Conservation (phyloP, 495 filamentous ascomycete genomes). For the Staphylotrichum longicolle region DNA sequence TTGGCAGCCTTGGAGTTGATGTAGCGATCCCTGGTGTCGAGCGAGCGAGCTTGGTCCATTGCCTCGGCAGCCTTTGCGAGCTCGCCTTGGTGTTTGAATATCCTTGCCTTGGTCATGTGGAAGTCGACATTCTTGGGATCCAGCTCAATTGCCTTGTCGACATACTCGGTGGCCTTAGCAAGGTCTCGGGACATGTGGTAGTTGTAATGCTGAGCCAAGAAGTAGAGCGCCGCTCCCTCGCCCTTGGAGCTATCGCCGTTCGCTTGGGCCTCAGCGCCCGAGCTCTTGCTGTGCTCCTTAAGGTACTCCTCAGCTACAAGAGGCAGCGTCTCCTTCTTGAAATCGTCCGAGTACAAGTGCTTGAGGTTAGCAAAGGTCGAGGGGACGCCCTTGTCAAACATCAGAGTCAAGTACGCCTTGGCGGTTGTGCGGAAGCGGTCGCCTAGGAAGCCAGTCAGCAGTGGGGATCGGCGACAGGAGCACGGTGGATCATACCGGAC, state of each 20-base stretch:
- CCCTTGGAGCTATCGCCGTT: constrained; percentile 64
- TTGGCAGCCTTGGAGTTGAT: constrained; percentile 99
- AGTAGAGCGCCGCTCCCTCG: constrained; percentile 76
- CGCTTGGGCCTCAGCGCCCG: constrained; percentile 38
- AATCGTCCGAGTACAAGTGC: constrained; percentile 72
- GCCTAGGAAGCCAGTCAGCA: constrained; percentile 44
- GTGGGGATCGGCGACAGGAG: not conserved
- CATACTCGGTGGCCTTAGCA: constrained; percentile 72
- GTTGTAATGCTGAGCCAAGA: constrained; percentile 95
- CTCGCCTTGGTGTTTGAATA: constrained; percentile 90
- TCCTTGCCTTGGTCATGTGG: constrained; percentile 90
- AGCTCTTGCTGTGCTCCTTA: constrained; percentile 49
- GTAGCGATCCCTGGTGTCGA: constrained; percentile 89
- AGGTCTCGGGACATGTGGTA: constrained; percentile 84
- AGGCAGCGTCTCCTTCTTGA: constrained; percentile 73
- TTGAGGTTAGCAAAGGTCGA: constrained; percentile 97
- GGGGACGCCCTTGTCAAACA: constrained; percentile 94
- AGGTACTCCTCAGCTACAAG: constrained; percentile 77
- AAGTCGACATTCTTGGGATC: constrained; percentile 82
- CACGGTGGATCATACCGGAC: constrained; percentile 51
- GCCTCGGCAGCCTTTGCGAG: constrained; percentile 72
- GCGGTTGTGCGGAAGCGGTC: constrained; percentile 78
- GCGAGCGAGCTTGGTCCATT: constrained; percentile 81
- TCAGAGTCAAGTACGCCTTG: constrained; percentile 75
- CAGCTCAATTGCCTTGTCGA: constrained; percentile 78